Evolutionary conservation across 2,329 filamentous ascomycete genomes (phyloP).

Genomic region (Fusarium circinatum): DNA sequence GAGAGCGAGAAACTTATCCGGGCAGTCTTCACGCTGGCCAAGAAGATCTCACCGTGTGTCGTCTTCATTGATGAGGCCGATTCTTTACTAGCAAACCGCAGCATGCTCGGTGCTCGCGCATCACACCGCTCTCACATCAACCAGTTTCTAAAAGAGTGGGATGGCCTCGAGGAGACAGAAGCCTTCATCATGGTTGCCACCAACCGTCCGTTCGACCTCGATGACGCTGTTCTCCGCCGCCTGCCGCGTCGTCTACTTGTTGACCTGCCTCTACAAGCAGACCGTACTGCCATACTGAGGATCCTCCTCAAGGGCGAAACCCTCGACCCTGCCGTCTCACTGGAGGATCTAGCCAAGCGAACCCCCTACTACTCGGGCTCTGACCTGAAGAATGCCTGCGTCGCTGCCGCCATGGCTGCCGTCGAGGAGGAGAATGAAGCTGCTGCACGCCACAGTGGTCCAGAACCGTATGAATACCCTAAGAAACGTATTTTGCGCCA

Average conservation of each 20-base stretch:
- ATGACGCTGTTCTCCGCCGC: slow-evolving; percentile 84
- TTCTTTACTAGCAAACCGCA: slow-evolving; percentile 84
- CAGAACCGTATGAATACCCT: slow-evolving; percentile 69
- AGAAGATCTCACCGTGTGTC: slow-evolving; percentile 89
- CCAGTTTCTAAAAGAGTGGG: slow-evolving; percentile 97
- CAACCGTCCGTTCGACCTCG: slow-evolving; percentile 93
- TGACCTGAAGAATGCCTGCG: slow-evolving; percentile 84
- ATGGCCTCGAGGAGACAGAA: slow-evolving; percentile 82
- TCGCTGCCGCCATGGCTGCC: slow-evolving; percentile 81
- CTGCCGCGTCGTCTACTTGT: slow-evolving; percentile 78
- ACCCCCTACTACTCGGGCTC: slow-evolving; percentile 85
- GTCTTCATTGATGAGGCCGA: slow-evolving; percentile 99
- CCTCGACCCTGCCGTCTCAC: slow-evolving; percentile 68
- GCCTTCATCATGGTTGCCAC: slow-evolving; percentile 99
- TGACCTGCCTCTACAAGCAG: slow-evolving; percentile 74
- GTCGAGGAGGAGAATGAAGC: slow-evolving; percentile 75
- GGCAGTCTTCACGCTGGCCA: slow-evolving; percentile 89
- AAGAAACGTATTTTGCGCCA: slow-evolving; percentile 64
- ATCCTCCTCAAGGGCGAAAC: slow-evolving; percentile 77
- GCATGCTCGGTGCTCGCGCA: slow-evolving; percentile 71
- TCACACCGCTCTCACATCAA: slow-evolving; percentile 92
- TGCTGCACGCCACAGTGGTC: slow-evolving; percentile 51
- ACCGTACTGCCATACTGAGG: slow-evolving; percentile 74
- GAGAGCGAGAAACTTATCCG: slow-evolving; percentile 96
- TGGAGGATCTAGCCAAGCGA: slow-evolving; percentile 70